Conservation (phyloP, 306 rosid genomes). For the Carpinus viminea region DNA sequence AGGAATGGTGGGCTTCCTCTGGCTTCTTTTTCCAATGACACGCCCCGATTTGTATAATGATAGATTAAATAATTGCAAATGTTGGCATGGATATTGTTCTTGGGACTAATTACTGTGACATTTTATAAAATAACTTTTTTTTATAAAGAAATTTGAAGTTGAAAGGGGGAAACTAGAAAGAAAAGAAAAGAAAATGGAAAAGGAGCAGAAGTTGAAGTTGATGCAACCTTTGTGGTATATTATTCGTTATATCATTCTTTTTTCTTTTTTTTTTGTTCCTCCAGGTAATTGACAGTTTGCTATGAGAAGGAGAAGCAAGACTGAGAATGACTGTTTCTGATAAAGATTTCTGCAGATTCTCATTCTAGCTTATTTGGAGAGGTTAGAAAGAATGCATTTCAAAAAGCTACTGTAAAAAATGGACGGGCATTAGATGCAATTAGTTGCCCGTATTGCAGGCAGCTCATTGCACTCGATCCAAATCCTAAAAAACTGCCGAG, state of each 20-base stretch:
- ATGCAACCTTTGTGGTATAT: background rate
- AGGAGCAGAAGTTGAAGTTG: background rate
- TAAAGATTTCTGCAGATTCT: background rate
- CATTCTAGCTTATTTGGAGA: background rate
- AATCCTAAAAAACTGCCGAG: no score
- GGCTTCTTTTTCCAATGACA: slow-evolving; percentile 81
- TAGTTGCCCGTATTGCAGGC: no score
- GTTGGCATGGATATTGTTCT: slow-evolving; percentile 91
- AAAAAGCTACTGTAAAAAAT: background rate
- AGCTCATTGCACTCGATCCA: no score
- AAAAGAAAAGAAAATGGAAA: background rate
- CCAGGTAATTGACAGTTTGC: background rate
- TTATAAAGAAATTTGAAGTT: background rate
- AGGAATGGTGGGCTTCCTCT: slow-evolving; percentile 71
- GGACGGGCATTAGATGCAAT: no score
- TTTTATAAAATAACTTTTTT: slow-evolving; percentile 7
- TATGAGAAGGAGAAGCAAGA: background rate
- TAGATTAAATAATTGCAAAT: slow-evolving; percentile 66
- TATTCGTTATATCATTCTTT: background rate
- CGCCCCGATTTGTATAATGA: slow-evolving; percentile 71
- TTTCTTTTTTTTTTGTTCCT: background rate
- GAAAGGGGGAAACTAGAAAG: background rate
- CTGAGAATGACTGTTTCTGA: background rate
- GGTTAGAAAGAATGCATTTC: background rate
- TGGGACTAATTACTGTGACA: slow-evolving; percentile 41